Evolutionary conservation across 352 stramenopile genomes (phyloP).

Genomic region (Phytophthora parvispora): DNA sequence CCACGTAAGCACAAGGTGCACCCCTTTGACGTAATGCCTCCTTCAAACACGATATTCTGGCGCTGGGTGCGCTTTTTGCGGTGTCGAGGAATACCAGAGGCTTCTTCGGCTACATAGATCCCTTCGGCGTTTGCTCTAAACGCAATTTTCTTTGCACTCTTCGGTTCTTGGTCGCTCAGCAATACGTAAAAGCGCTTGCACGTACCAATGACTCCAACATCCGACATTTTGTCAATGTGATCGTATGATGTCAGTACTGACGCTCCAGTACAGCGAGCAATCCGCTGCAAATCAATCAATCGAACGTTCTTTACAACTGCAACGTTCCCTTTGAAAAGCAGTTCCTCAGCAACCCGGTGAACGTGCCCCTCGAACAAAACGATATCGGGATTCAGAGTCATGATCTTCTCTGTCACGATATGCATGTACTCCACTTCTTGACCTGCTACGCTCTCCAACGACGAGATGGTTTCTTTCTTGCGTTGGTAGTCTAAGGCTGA

Average conservation of each 20-base stretch:
- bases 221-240: slow-evolving; percentile 90
- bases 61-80: slow-evolving; percentile 72
- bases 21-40: slow-evolving; percentile 72
- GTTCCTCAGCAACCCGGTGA: slow-evolving; percentile 85
- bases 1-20: slow-evolving; percentile 88
- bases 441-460: slow-evolving; percentile 81
- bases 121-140: slow-evolving; percentile 45
- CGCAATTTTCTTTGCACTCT: slow-evolving; percentile 66
- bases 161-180: slow-evolving; percentile 82
- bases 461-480: slow-evolving; percentile 86
- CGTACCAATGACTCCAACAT: slow-evolving; percentile 77
- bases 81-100: slow-evolving; percentile 15
- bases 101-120: slow-evolving; percentile 25
- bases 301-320: slow-evolving; percentile 91
- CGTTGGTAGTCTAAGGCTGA: slow-evolving; percentile 88
- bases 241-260: slow-evolving; percentile 88
- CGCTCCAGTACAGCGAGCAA: slow-evolving; percentile 80
- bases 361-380: slow-evolving; percentile 90
- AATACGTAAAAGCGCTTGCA: slow-evolving; percentile 90
- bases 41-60: slow-evolving; percentile 91
- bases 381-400: slow-evolving; percentile 87
- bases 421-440: slow-evolving; percentile 94
- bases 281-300: slow-evolving; percentile 79
- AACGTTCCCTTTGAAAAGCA: slow-evolving; percentile 80
- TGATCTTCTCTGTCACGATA: slow-evolving; percentile 90